Percentiles rank a stretch among this genome's conserved stretches.
Evolutionary conservation across 192 early-diverging fungal species (phyloP).

Genomic region (Umbelopsis sp.): DNA sequence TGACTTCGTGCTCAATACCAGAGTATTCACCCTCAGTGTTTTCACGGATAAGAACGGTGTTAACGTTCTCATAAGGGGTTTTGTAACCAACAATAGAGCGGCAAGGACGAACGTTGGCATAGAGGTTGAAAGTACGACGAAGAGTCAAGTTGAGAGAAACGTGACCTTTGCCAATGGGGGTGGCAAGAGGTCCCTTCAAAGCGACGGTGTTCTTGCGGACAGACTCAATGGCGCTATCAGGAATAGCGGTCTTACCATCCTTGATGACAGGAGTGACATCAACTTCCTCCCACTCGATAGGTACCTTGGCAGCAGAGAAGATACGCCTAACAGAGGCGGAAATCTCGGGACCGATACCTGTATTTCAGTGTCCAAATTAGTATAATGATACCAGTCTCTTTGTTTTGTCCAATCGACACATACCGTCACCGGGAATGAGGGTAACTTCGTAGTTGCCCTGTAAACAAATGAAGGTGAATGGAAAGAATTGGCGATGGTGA

Average conservation of each 20-base stretch:
- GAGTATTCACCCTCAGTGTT: conserved; percentile 99
- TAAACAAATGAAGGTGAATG: background rate
- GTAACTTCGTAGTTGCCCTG: conserved; percentile 88
- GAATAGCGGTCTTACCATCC: conserved; percentile 92
- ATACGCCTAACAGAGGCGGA: conserved; percentile 90
- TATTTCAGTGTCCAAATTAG: too few relatives aligned
- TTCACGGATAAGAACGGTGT: conserved; percentile 98
- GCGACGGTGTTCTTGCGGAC: conserved; percentile 97
- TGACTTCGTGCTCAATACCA: conserved; percentile 96
- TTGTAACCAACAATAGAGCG: conserved; percentile 95
- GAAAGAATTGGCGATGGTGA: background rate
- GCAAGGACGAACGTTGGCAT: conserved; percentile 98
- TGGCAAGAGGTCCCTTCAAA: conserved; percentile 96
- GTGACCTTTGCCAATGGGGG: conserved; percentile 98
- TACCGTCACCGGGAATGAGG: conserved; percentile 95
- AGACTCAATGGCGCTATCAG: conserved; percentile 86
- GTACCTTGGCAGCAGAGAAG: conserved; percentile 89
- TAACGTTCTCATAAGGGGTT: conserved; percentile 94
- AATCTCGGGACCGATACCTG: conserved; percentile 92
- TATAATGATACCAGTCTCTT: too few relatives aligned
- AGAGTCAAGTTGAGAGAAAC: conserved; percentile 91
- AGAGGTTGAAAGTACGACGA: conserved; percentile 96
- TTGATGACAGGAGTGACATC: conserved; percentile 91
- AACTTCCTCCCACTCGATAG: conserved; percentile 96
- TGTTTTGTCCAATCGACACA: too few relatives aligned